phyloP scores from a whole-genome alignment of 768 basidiomycete genomes.

The Hortiboletus flavorubellus region DNA sequence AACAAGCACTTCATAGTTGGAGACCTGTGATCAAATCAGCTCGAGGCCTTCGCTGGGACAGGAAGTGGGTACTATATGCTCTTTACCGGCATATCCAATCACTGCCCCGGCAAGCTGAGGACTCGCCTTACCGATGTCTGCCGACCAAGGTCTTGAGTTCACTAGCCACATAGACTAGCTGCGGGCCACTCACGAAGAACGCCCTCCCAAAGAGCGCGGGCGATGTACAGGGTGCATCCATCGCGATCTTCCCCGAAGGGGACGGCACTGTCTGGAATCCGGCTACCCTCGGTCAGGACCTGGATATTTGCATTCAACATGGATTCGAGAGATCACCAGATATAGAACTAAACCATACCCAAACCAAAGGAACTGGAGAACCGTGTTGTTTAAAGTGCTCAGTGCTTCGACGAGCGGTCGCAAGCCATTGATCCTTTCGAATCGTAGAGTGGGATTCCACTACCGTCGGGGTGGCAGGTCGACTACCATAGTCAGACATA shows the following conservation, averaged over 20 bases:
- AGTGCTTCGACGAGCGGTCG: constrained; percentile 28
- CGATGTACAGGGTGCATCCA: constrained; percentile 26
- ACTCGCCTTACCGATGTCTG: constrained; percentile 36
- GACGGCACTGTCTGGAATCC: constrained; percentile 34
- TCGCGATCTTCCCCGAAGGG: constrained; percentile 33
- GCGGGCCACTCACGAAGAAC: constrained; percentile 23
- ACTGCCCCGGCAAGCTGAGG: constrained; percentile 30
- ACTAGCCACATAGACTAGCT: neutral
- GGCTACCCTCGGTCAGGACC: constrained; percentile 29
- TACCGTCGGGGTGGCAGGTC: constrained; percentile 12
- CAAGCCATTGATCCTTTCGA: constrained; percentile 31
- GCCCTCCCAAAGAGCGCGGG: constrained; percentile 32
- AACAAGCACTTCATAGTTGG: constrained; percentile 35
- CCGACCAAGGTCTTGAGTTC: neutral
- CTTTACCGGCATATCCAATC: constrained; percentile 34
- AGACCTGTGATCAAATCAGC: constrained; percentile 20
- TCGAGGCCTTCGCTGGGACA: neutral
- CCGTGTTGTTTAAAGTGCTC: constrained; percentile 27
- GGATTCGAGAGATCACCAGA: neutral
- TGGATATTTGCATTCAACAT: neutral
- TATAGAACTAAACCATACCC: constrained; percentile 15
- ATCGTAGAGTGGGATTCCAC: constrained; percentile 14
- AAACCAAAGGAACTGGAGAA: constrained; percentile 31
- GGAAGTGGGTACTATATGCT: constrained; percentile 25
- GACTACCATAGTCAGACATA: constrained; percentile 12